A percentile compares a stretch with the other conserved stretches of the same genome.
Evolutionary conservation across 2,329 filamentous ascomycete species (phyloP).

Genomic region (Aspergillus ibericus): DNA sequence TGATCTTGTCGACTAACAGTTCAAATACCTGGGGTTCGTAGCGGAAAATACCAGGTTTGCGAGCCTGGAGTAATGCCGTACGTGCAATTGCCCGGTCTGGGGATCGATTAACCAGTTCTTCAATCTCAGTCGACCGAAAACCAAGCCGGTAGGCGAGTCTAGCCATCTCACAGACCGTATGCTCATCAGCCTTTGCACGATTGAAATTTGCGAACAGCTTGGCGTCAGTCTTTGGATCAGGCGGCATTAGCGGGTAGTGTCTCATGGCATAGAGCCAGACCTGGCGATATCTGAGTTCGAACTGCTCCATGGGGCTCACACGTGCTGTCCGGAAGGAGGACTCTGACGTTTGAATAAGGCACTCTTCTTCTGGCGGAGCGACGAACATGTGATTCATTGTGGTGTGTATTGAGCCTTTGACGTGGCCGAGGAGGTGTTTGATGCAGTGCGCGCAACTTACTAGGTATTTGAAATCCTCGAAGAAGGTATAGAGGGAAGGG

Average conservation of each 20-base stretch:
- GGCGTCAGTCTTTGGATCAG: slow-evolving; percentile 14
- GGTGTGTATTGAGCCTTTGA: too few species aligned
- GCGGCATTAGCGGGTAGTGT: slow-evolving; percentile 26
- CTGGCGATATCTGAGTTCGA: slow-evolving; percentile 25
- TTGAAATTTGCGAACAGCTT: slow-evolving; percentile 13
- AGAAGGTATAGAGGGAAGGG: too few species aligned
- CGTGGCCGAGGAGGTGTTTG: too few species aligned
- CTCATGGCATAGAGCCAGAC: slow-evolving; percentile 33
- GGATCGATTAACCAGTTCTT: slow-evolving; percentile 15
- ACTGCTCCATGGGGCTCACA: slow-evolving; percentile 10
- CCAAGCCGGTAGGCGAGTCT: slow-evolving; percentile 20
- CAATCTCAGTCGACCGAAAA: slow-evolving; percentile 21
- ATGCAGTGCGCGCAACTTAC: too few species aligned
- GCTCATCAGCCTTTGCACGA: slow-evolving; percentile 17
- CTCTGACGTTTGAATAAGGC: slow-evolving; percentile 11
- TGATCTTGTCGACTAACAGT: slow-evolving; percentile 17
- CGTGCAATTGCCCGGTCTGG: slow-evolving; percentile 21
- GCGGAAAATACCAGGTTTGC: slow-evolving; percentile 19
- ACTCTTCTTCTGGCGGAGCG: too few species aligned
- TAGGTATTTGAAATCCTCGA: too few species aligned
- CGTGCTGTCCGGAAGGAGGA: slow-evolving; percentile 20
- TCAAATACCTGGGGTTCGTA: slow-evolving; percentile 21
- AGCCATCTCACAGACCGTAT: slow-evolving; percentile 23
- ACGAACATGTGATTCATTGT: too few species aligned
- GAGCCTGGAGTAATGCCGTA: slow-evolving; percentile 20